A percentile compares a stretch with the other conserved stretches of the same genome.
phyloP scores from a whole-genome alignment of 2,329 filamentous ascomycete species.

The Sporothrix phasma region DNA sequence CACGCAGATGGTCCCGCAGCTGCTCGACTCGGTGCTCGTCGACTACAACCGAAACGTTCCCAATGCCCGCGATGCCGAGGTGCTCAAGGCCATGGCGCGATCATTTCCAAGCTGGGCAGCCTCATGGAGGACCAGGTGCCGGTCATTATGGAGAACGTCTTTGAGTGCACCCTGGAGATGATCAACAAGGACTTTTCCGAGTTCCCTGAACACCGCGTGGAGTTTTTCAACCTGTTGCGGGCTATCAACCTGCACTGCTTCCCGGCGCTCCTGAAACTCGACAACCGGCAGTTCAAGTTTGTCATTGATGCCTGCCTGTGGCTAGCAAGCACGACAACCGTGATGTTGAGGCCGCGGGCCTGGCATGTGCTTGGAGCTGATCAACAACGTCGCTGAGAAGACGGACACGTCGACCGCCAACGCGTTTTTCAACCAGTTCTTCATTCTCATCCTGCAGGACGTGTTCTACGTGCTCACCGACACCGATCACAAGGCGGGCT shows the following conservation, averaged over 20 bases:
- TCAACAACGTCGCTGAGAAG: constrained; percentile 94
- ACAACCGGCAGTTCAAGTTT: constrained; percentile 96
- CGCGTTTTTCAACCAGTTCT: constrained; percentile 97
- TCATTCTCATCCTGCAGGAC: constrained; percentile 88
- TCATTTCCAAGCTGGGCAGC: constrained; percentile 87
- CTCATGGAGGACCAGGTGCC: constrained; percentile 98
- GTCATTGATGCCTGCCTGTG: constrained; percentile 99
- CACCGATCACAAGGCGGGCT: constrained; percentile 95
- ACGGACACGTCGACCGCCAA: constrained; percentile 78
- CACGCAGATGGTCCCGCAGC: constrained; percentile 86
- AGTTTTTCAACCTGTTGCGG: constrained; percentile 94
- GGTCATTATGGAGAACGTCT: constrained; percentile 95
- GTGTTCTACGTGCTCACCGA: constrained; percentile 99
- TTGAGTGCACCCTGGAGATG: constrained; percentile 97
- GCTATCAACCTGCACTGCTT: constrained; percentile 98
- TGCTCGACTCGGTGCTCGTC: constrained; percentile 84
- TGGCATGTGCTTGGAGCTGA: constrained; percentile 96
- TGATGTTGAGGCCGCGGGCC: constrained; percentile 88
- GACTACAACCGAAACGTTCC: constrained; percentile 97
- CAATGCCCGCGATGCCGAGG: constrained; percentile 90
- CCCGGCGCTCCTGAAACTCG: constrained; percentile 83
- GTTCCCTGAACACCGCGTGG: constrained; percentile 96
- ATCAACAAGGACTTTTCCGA: constrained; percentile 99
- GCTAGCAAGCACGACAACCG: constrained; percentile 99
- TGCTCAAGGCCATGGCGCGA: constrained; percentile 96